phyloP scores from a whole-genome alignment of 371 early-diverging fungal genomes.

The Syncephalis fuscata region DNA sequence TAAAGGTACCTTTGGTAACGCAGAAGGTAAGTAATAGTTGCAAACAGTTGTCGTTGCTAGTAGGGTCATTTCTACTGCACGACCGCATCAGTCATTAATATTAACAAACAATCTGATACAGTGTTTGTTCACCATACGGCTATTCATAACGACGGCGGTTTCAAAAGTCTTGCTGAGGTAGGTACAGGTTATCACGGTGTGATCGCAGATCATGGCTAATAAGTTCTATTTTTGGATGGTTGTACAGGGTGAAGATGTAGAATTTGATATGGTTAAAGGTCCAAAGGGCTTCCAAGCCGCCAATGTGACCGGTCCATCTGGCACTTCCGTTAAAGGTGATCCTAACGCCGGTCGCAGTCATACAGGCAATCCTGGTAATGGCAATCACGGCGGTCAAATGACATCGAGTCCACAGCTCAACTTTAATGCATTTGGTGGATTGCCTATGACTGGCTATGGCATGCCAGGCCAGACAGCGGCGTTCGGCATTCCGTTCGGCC shows the following conservation, averaged over 20 bases:
- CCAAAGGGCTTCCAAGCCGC: constrained; percentile 75
- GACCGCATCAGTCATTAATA: no score
- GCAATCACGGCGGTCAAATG: no score
- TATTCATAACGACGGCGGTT: constrained; percentile 67
- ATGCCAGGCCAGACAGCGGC: no score
- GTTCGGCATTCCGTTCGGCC: no score
- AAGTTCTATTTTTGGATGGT: not conserved
- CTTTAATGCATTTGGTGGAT: no score
- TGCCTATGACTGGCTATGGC: no score
- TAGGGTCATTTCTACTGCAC: no score
- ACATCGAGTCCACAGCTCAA: no score
- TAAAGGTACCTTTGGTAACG: constrained; percentile 20
- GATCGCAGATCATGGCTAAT: no score
- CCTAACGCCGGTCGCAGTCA: constrained; percentile 16
- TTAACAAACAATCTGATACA: constrained; percentile 6
- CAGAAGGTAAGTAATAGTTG: constrained; percentile 66
- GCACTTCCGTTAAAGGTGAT: constrained; percentile 56
- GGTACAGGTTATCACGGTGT: not conserved
- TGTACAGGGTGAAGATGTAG: constrained; percentile 39
- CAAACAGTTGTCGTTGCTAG: no score
- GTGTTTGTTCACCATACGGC: constrained; percentile 85
- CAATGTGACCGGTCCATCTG: constrained; percentile 62
- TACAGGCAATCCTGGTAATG: not conserved
- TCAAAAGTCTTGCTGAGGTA: constrained; percentile 72
- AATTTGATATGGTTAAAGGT: constrained; percentile 62